These are phyloP conservation scores for Epichloe coenophiala DNA, from an alignment of 2,329 filamentous ascomycete species.

Conservation along the genomic window DNA sequence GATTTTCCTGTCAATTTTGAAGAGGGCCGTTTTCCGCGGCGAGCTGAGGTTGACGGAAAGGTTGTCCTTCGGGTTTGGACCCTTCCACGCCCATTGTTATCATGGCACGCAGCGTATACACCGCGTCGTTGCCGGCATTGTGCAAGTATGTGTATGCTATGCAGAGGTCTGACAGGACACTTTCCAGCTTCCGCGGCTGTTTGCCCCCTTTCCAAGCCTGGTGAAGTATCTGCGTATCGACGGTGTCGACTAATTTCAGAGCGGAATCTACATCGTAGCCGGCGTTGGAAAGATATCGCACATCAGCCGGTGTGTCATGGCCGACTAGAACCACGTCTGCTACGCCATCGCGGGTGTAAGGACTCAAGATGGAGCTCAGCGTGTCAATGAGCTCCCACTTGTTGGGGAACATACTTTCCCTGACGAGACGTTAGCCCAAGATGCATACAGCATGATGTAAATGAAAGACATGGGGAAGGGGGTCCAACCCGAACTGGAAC, in stretches of 20 bases:
- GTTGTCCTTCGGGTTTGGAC: neutral
- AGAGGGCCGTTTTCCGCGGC: neutral
- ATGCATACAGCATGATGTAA: neutral
- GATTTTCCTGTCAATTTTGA: neutral
- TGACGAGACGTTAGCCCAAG: conserved; percentile 12
- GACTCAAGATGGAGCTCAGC: conserved; percentile 24
- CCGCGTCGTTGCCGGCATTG: conserved; percentile 78
- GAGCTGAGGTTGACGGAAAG: neutral
- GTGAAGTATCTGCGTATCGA: conserved; percentile 65
- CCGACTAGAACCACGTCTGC: conserved; percentile 62
- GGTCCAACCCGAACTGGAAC: conserved; percentile 60
- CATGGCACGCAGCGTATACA: conserved; percentile 64
- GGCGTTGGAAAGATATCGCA: conserved; percentile 52
- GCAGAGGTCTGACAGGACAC: conserved; percentile 49
- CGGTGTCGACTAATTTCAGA: conserved; percentile 40
- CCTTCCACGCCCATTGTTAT: conserved; percentile 30
- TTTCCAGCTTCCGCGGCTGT: conserved; percentile 42
- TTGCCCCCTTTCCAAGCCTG: conserved; percentile 42
- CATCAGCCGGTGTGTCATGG: conserved; percentile 56
- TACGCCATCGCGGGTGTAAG: conserved; percentile 12
- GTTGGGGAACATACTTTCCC: conserved; percentile 28
- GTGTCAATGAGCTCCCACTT: conserved; percentile 18
- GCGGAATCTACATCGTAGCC: conserved; percentile 46
- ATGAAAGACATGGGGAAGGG: neutral
- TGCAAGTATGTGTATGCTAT: conserved; percentile 57